These are phyloP conservation scores for Geranomyces michiganensis DNA, from an alignment of 192 early-diverging fungal species.

Conservation along the genomic window DNA sequence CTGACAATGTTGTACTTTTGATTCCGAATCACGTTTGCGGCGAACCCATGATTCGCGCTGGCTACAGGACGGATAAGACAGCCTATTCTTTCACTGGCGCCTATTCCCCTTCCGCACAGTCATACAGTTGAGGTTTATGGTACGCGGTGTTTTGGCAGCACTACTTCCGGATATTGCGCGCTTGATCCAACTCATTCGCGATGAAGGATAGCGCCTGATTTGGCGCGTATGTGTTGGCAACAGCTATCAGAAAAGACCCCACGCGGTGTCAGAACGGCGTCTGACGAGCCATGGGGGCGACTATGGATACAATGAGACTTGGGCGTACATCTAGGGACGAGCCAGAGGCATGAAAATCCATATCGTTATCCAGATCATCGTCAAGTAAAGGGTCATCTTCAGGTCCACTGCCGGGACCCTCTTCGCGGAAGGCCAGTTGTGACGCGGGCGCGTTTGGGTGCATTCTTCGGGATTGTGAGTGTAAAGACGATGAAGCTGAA, in stretches of 20 bases:
- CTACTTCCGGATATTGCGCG: slow-evolving; percentile 1
- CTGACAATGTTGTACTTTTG: slow-evolving; percentile 91
- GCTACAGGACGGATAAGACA: slow-evolving; percentile 8
- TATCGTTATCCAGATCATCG: not conserved
- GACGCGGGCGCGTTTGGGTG: too few relatives aligned
- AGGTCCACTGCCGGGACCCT: not conserved
- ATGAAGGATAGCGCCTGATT: not conserved
- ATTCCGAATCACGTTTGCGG: slow-evolving; percentile 84
- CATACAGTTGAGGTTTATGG: slow-evolving; percentile 18
- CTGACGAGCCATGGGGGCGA: not conserved
- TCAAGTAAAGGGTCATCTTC: slow-evolving; percentile 4
- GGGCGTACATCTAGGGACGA: slow-evolving; percentile 16
- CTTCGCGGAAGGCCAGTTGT: not conserved
- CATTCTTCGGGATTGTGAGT: not conserved
- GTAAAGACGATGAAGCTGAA: not conserved
- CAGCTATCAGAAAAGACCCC: not conserved
- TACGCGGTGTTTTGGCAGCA: slow-evolving; percentile 20
- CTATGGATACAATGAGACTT: not conserved
- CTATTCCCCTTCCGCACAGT: not conserved
- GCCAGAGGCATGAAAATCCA: not conserved
- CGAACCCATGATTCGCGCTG: slow-evolving; percentile 14
- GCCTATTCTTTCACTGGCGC: not conserved
- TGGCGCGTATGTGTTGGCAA: slow-evolving; percentile 22
- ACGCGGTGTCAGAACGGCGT: not conserved
- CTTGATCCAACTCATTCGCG: not conserved